Base-by-base conservation (phyloP, 139 green algal species). In the Bryopsis sp. region DNA sequence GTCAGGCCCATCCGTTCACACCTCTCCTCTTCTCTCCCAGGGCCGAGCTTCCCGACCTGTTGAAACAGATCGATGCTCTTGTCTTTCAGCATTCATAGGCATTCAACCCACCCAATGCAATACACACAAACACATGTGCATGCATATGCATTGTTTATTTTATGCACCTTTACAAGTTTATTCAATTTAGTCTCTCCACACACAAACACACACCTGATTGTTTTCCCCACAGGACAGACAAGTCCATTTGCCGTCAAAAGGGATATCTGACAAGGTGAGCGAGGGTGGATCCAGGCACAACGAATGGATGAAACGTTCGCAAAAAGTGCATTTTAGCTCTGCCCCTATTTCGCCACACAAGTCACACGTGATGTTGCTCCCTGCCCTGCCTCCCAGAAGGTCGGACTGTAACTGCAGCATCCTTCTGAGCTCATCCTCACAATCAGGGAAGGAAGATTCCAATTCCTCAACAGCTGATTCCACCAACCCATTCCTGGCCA, bases 281-380 rank as follows among this genome's bases (percentile, higher is more conserved):
- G 65, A 72, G 8, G 82, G 76, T 8, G 72, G 72, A 6, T 46
- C 39, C 54, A 88, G 78, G 73, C 84, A 90, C n/a, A 90, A 48
- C 22, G 80, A 64, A 71, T 90, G 84, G 64, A 82, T 71, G 33
- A 64, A 62, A 3, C 58, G 24, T 39, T 65, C 29, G 31, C 58
- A 65, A 26, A 46, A 5, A 22, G 6, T 5, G n/a, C 58, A 65
- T 6, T 46, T 46, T 33, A 65, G 4, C n/a, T 65, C 6, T 19
- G 58, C 58, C 4, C 29, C 29, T 11, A 32, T 6, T 43, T 65
- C 58, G 24, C 28, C 28, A 65, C 58, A 65, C 7, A 39, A 5
- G 43, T 31, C 31, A 65, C 58, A 65, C 29, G 28, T 28, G 19
- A 65, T 46, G 19, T 39, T 26, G 11, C 11, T 50, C 6, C 58